These are phyloP conservation scores for Debaryomyces fabryi DNA, from an alignment of 1,139 yeast species.

Conservation along the genomic window DNA sequence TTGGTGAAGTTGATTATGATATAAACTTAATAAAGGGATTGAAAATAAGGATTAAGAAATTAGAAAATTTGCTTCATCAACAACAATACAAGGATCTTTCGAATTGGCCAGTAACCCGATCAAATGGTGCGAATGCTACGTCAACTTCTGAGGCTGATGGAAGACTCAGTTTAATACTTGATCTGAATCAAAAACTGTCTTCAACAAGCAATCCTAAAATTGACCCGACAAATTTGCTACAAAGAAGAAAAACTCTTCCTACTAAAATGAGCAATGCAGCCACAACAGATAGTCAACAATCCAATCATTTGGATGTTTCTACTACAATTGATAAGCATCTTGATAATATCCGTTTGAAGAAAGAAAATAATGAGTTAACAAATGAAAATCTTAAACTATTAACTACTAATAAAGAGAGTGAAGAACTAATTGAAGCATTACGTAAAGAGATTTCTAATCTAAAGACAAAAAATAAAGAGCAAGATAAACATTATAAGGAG, in stretches of 20 bases:
- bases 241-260: constrained; percentile 13
- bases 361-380: constrained; percentile 29
- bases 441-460: constrained; percentile 10
- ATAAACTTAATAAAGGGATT: constrained; percentile 54
- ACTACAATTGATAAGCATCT: constrained; percentile 46
- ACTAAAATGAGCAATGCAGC: not conserved
- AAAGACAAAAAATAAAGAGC: constrained; percentile 11
- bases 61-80: constrained; percentile 69
- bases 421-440: constrained; percentile 12
- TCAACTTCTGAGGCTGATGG: constrained; percentile 12
- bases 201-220: constrained; percentile 14
- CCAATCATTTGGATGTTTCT: constrained; percentile 37
- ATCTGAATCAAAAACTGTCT: constrained; percentile 4
- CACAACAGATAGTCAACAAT: constrained; percentile 8
- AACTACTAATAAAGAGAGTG: constrained; percentile 8
- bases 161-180: constrained; percentile 6
- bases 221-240: constrained; percentile 29
- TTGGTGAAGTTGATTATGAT: constrained; percentile 29
- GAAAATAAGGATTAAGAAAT: constrained; percentile 58
- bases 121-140: constrained; percentile 12
- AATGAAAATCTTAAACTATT: constrained; percentile 10
- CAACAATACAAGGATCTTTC: constrained; percentile 59
- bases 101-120: constrained; percentile 52
- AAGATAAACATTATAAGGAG: constrained; percentile 15
- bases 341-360: constrained; percentile 43